Evolutionary conservation across 2,329 filamentous ascomycete genomes (phyloP).

Genomic region (Pseudogymnoascus sp.): DNA sequence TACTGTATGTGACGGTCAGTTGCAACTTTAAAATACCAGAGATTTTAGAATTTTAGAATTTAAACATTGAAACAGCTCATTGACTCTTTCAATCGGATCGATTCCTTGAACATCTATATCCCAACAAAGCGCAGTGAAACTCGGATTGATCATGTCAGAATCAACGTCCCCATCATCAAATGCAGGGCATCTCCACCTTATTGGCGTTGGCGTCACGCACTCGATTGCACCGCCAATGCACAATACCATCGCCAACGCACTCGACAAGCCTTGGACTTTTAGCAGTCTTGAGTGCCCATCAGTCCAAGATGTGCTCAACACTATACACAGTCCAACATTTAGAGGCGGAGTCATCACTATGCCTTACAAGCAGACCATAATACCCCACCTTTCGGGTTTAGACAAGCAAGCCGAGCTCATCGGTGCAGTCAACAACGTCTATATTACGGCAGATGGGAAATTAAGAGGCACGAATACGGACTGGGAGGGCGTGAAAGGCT

Average conservation of each 20-base stretch:
- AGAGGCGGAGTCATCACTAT: constrained; percentile 69
- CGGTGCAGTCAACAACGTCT: constrained; percentile 73
- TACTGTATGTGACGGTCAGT: too few species aligned
- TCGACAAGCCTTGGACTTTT: constrained; percentile 32
- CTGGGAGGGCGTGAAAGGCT: constrained; percentile 65
- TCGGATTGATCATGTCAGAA: too few species aligned
- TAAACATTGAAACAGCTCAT: too few species aligned
- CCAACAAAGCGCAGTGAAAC: too few species aligned
- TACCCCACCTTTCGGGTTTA: constrained; percentile 63
- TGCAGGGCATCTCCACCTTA: constrained; percentile 27
- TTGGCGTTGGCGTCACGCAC: constrained; percentile 34
- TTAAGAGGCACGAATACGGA: constrained; percentile 74
- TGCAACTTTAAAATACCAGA: too few species aligned
- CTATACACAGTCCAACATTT: constrained; percentile 50
- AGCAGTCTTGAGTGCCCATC: constrained; percentile 28
- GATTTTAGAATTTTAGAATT: too few species aligned
- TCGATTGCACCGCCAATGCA: constrained; percentile 37
- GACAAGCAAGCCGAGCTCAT: constrained; percentile 63
- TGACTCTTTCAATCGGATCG: too few species aligned
- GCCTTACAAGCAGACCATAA: constrained; percentile 73
- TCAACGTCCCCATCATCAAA: too few species aligned
- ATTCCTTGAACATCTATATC: too few species aligned
- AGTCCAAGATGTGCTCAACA: constrained; percentile 32
- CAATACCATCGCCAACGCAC: constrained; percentile 31
- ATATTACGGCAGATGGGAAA: constrained; percentile 41